Percentiles rank a stretch among this genome's conserved stretches.
These are phyloP conservation scores for Erodium maritimum DNA, from an alignment of 345 rosid species.

Conservation along the genomic window DNA sequence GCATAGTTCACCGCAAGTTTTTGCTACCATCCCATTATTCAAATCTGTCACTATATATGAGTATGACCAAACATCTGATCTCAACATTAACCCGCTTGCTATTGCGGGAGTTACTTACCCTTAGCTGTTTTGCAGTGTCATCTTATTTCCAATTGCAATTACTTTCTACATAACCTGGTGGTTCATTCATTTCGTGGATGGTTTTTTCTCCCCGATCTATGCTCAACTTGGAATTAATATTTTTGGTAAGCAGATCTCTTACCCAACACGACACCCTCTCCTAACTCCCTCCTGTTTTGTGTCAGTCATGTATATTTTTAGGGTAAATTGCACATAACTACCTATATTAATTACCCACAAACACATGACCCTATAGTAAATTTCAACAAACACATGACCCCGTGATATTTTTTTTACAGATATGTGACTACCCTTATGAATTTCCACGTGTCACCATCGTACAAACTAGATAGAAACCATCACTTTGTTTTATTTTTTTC, in stretches of 20 bases:
- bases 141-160: slow-evolving; percentile 54
- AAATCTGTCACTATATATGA: neutral
- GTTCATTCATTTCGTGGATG: slow-evolving; percentile 60
- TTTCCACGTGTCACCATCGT: too few relatives aligned
- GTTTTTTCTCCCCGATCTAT: slow-evolving; percentile 70
- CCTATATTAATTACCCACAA: too few relatives aligned
- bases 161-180: slow-evolving; percentile 74
- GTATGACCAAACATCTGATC: neutral
- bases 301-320: neutral
- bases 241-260: slow-evolving; percentile 43
- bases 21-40: too few relatives aligned
- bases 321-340: too few relatives aligned
- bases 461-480: too few relatives aligned
- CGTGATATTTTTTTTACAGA: too few relatives aligned
- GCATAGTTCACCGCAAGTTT: too few relatives aligned
- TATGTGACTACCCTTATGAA: too few relatives aligned
- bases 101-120: slow-evolving; percentile 10
- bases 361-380: too few relatives aligned
- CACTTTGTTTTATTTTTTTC: too few relatives aligned
- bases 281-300: too few relatives aligned
- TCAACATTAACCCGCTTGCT: neutral
- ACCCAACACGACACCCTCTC: neutral
- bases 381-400: too few relatives aligned
- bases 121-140: slow-evolving; percentile 36
- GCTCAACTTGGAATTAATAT: slow-evolving; percentile 51